Evolutionary conservation across 108 stramenopile genomes (phyloP), one percentile per base, ranked within the genome.

Genomic region (Nitzschia palea): DNA sequence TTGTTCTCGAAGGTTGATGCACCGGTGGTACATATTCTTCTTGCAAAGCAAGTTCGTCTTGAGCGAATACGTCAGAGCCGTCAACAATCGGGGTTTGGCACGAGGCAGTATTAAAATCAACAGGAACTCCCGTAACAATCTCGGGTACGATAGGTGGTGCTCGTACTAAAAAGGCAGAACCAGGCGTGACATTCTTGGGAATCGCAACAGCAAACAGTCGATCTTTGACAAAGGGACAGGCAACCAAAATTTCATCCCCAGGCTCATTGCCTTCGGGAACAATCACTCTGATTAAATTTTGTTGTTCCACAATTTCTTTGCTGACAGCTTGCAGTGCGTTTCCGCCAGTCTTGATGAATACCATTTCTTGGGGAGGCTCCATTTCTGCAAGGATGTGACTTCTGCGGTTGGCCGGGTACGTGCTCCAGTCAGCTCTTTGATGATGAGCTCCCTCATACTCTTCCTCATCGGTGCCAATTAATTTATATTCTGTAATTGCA

Each of bases 251-350:
- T 8, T 22, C 26, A 15, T 65, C 64, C 12, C 64, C 64, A 4
- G 64, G 51, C 3, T n/a, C 33, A 20, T 53, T 65, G 5, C 64
- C 64, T 36, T 33, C 34, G 15, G 64, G 64, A 35, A 65, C 64
- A 2, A 65, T 22, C 18, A 53, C 64, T 34, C 51, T 26, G 34
- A 65, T 36, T 3, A 53, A 5, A 5, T n/a, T 29, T 22, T 25
- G 32, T 14, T 68, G 55, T 36, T 57, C 67, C 5, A 57, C 18
- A 4, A 68, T 10, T 3, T 52, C 8, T 42, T 20, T 2, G 32
- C 23, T 28, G 23, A 65, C 44, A 9, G 64, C 64, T 25, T 53
- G 48, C 8, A 65, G 34, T 14, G 64, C 64, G 23, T 65, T 65
- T 18, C 64, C 64, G 5, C 64, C 64, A 22, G 64, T 65, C 29